phyloP scores from a whole-genome alignment of 495 filamentous ascomycete species.

The Talaromyces ruber region DNA sequence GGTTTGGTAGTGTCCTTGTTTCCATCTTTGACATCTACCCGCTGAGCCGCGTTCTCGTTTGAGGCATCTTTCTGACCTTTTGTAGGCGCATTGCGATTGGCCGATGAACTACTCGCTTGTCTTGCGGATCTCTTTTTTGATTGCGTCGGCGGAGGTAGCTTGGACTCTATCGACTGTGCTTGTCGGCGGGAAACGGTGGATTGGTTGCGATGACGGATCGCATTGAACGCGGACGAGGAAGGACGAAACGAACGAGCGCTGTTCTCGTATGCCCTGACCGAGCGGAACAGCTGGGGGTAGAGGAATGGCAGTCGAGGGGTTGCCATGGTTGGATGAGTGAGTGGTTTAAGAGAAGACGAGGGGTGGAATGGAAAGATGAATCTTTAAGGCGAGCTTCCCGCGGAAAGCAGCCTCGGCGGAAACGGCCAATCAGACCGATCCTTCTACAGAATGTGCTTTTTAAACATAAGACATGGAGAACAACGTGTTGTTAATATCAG shows the following conservation, averaged over 20 bases:
- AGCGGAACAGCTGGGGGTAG: slow-evolving; percentile 59
- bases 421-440: neutral
- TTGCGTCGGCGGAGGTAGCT: slow-evolving; percentile 26
- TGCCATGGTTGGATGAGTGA: slow-evolving; percentile 44
- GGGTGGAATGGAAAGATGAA: neutral
- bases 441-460: too few species aligned
- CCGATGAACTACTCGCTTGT: slow-evolving; percentile 12
- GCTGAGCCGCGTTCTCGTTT: slow-evolving; percentile 7
- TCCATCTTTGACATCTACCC: slow-evolving; percentile 4
- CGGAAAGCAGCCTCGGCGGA: neutral
- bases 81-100: slow-evolving; percentile 12
- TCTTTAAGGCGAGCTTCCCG: neutral
- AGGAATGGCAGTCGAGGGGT: slow-evolving; percentile 61
- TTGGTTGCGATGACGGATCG: slow-evolving; percentile 29
- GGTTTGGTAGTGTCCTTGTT: slow-evolving; percentile 14
- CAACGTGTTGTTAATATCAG: too few species aligned
- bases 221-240: slow-evolving; percentile 23
- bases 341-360: neutral
- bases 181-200: slow-evolving; percentile 42
- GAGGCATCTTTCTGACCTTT: slow-evolving; percentile 10
- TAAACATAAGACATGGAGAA: too few species aligned
- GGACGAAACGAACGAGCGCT: slow-evolving; percentile 17
- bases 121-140: slow-evolving; percentile 16
- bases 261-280: slow-evolving; percentile 29
- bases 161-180: slow-evolving; percentile 40